phyloP scores from a whole-genome alignment of 306 rosid species.

The Vachellia pachyceras region DNA sequence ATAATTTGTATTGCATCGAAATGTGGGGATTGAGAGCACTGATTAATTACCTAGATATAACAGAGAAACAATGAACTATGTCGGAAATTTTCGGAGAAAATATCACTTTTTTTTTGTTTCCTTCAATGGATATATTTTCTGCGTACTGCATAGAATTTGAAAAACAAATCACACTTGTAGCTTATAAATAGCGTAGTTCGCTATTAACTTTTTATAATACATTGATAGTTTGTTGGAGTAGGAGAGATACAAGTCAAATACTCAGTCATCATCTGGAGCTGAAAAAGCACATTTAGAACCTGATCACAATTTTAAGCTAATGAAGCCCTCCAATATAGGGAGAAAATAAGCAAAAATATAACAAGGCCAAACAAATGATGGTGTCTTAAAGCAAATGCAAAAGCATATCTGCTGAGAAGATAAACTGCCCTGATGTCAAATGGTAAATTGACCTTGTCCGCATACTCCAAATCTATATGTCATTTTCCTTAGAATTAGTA shows the following conservation, averaged over 20 bases:
- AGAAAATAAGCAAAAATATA: background rate
- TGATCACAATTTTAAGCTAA: too few relatives aligned
- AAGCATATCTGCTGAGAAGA: too few relatives aligned
- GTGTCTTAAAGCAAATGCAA: too few relatives aligned
- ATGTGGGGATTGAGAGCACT: background rate
- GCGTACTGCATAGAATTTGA: background rate
- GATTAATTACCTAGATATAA: background rate
- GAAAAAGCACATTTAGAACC: background rate
- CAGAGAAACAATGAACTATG: background rate
- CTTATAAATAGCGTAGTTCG: background rate
- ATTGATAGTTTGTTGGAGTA: background rate
- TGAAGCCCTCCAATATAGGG: background rate
- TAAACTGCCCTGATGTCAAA: too few relatives aligned
- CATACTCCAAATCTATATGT: background rate
- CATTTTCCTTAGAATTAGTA: background rate
- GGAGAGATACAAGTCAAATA: background rate
- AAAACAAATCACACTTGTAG: background rate
- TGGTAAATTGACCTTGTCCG: background rate
- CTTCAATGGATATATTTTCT: background rate
- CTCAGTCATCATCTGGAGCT: background rate
- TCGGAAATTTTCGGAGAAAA: background rate
- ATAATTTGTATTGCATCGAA: conserved; percentile 1
- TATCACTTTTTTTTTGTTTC: background rate
- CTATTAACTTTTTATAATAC: background rate
- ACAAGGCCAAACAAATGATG: background rate